phyloP scores from a whole-genome alignment of 2,329 filamentous ascomycete genomes.

The Pleoardoris graminearum region DNA sequence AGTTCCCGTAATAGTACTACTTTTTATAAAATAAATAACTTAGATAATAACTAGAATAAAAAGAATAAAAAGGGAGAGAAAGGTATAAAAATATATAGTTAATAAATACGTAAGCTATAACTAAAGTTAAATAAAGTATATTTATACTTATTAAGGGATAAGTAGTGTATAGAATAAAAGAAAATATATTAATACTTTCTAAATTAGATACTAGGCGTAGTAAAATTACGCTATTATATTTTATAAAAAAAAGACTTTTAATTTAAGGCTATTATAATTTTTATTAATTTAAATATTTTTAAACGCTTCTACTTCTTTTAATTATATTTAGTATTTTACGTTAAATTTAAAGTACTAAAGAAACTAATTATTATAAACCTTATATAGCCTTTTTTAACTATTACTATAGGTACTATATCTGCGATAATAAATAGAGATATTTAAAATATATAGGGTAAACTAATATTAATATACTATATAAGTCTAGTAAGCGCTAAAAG shows the following conservation, averaged over 20 bases:
- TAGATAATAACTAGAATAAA: slow-evolving; percentile 14
- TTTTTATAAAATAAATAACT: slow-evolving; percentile 14
- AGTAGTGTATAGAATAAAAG: slow-evolving; percentile 12
- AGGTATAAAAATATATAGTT: slow-evolving; percentile 6
- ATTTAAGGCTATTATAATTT: too few relatives aligned
- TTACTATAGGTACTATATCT: too few relatives aligned
- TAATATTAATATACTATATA: too few relatives aligned
- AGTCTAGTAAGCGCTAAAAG: too few relatives aligned
- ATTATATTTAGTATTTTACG: too few relatives aligned
- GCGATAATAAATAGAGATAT: too few relatives aligned
- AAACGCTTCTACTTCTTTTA: too few relatives aligned
- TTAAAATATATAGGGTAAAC: too few relatives aligned
- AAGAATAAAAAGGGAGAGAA: slow-evolving; percentile 12
- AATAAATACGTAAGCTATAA: slow-evolving; percentile 11
- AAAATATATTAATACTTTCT: slow-evolving; percentile 13
- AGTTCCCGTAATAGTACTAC: slow-evolving; percentile 9
- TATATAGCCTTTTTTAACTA: too few relatives aligned
- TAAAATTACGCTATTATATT: slow-evolving; percentile 9
- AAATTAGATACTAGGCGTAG: slow-evolving; percentile 5
- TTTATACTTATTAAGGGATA: slow-evolving; percentile 16
- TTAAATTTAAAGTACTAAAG: too few relatives aligned
- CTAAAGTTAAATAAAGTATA: slow-evolving; percentile 15
- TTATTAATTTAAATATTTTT: too few relatives aligned
- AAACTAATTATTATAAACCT: too few relatives aligned
- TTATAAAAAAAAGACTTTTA: slow-evolving; percentile 1